Percentiles rank a stretch among this genome's conserved stretches.
These are phyloP conservation scores for Apophysomyces variabilis DNA, from an alignment of 371 early-diverging fungal species.

Conservation along the genomic window DNA sequence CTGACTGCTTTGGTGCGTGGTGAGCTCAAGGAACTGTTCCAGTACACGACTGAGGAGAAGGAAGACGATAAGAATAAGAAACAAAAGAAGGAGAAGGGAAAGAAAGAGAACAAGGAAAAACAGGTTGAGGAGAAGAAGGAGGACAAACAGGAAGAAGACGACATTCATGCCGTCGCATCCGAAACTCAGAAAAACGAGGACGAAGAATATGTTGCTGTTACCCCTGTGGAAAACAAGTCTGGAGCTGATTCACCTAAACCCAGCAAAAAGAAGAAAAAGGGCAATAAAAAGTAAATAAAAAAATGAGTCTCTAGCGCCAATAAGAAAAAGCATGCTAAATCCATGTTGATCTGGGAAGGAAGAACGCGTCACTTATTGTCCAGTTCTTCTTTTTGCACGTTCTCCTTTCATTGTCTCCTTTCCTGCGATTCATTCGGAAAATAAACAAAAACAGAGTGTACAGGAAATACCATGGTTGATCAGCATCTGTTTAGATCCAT, in stretches of 20 bases:
- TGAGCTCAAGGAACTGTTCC: slow-evolving; percentile 82
- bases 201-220: slow-evolving; percentile 22
- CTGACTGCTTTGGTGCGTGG: slow-evolving; percentile 82
- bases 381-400: too few relatives aligned
- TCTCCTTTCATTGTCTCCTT: too few relatives aligned
- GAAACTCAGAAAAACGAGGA: slow-evolving; percentile 2
- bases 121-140: neutral
- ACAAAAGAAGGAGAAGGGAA: slow-evolving; percentile 25
- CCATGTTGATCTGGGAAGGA: slow-evolving; percentile 1
- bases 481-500: neutral
- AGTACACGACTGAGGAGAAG: slow-evolving; percentile 72
- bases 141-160: neutral
- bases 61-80: slow-evolving; percentile 54
- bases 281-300: slow-evolving; percentile 11
- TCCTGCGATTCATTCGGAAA: too few relatives aligned
- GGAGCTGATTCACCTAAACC: slow-evolving; percentile 10
- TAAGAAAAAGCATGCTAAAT: slow-evolving; percentile 11
- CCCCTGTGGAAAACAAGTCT: slow-evolving; percentile 15
- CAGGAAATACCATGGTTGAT: neutral
- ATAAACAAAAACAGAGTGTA: too few relatives aligned
- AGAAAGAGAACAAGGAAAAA: slow-evolving; percentile 18
- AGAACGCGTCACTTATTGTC: too few relatives aligned
- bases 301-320: slow-evolving; percentile 12
- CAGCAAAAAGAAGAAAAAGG: slow-evolving; percentile 17
- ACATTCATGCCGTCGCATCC: too few relatives aligned